phyloP scores from a whole-genome alignment of 192 early-diverging fungal genomes.

The Gigaspora rosea region DNA sequence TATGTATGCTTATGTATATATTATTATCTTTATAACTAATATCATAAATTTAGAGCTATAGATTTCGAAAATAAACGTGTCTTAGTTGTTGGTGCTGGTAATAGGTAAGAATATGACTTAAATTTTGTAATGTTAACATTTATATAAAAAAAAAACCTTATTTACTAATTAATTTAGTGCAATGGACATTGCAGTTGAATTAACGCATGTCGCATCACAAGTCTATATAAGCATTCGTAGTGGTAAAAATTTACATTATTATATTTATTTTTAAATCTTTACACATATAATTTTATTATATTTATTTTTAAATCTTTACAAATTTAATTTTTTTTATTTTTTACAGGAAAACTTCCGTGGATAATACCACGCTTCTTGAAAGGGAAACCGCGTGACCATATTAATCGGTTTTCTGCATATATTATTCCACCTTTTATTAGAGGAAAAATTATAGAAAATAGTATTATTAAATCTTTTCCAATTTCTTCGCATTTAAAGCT shows the following conservation, averaged over 20 bases:
- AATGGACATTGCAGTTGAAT: constrained; percentile 58
- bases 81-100: constrained; percentile 58
- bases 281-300: background rate
- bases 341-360: background rate
- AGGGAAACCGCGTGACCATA: background rate
- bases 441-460: background rate
- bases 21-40: background rate
- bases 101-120: constrained; percentile 2
- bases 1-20: no score
- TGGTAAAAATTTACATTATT: constrained; percentile 40
- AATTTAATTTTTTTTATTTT: background rate
- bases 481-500: constrained; percentile 48
- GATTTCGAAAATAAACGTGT: constrained; percentile 55
- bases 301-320: no score
- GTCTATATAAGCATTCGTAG: constrained; percentile 51
- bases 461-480: constrained; percentile 44
- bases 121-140: no score
- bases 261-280: background rate
- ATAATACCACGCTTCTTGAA: background rate
- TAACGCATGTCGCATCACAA: constrained; percentile 53
- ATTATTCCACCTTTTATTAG: background rate
- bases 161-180: constrained; percentile 37
- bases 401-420: background rate
- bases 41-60: constrained; percentile 42
- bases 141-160: background rate